Evolutionary conservation across 345 rosid genomes (phyloP).

Genomic region (Euphorbia peplus): DNA sequence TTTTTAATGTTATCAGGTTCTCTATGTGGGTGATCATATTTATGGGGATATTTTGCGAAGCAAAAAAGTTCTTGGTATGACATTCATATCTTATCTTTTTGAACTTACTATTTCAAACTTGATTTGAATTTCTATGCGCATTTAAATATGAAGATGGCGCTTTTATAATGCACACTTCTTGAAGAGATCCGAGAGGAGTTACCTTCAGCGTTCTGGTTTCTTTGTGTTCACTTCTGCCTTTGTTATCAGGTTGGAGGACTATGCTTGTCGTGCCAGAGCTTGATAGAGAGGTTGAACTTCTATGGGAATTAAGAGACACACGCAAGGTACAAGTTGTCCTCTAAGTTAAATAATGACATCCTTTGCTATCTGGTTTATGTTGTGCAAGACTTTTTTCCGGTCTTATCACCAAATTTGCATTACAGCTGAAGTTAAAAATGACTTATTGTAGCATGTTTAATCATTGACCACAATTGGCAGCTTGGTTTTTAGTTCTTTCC

Average conservation of each 20-base stretch:
- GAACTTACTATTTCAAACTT: neutral
- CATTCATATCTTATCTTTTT: constrained; percentile 4
- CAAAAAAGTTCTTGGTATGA: constrained; percentile 88
- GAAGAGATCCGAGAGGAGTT: neutral
- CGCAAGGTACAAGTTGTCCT: constrained; percentile 51
- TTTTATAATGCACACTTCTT: neutral
- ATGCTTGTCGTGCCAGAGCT: constrained; percentile 99
- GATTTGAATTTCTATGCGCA: neutral
- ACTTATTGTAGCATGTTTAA: neutral
- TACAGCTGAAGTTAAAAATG: neutral
- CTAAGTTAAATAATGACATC: neutral
- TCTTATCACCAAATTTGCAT: neutral
- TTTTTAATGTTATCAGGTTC: constrained; percentile 50
- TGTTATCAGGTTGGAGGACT: constrained; percentile 84
- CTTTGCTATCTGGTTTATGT: neutral
- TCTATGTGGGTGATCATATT: constrained; percentile 97
- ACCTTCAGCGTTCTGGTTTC: neutral
- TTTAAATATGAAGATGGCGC: neutral
- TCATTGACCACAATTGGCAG: neutral
- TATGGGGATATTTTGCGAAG: constrained; percentile 97
- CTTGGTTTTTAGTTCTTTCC: neutral
- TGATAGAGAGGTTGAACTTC: constrained; percentile 86
- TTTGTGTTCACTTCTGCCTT: constrained; percentile 10
- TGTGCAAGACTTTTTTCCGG: neutral
- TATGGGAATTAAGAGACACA: constrained; percentile 65